Evolutionary conservation across 2,329 filamentous ascomycete species (phyloP), one percentile per base, ranked within the genome.

Genomic region (Alternaria gansuensis): DNA sequence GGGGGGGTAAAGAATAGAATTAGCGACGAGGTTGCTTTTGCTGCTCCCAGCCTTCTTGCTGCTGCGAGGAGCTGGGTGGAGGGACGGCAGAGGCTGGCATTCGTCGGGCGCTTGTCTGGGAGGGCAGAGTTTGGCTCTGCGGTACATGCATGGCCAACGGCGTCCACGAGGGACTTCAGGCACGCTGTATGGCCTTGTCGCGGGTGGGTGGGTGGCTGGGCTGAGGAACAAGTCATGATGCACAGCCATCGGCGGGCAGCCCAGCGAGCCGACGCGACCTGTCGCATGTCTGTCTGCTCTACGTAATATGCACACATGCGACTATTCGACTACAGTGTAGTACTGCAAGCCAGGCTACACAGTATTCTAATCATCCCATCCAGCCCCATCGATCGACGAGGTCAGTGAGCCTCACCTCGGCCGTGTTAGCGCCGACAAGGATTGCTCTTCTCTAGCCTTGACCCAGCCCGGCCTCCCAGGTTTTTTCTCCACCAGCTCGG

Each of bases 381-480:
- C 43, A 29, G 9, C 21, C 10, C 26, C 43, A 34, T 31, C 39
- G 39, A 33, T 43, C 39, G 39, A 14, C 26, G 14, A 26, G 37
- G 28, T 34, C 39, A 45, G 45, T 13, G 24, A 51, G 56, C 56
- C 51, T 50, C 51, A 49, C 36, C 50, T 44, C 40, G 54, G 48
- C 24, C 36, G 50, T 51, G 45, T 34, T 63, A 63, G 60, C 53
- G 60, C 51, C 60, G 45, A 57, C 61, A 53, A 46, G 61, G 61
- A 64, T 64, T 62, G 54, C 37, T 62, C 55, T 53, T 54, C 54
- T 46, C 45, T 21, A 58, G 51, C 50, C 55, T 53, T 54, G 64
- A 52, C 60, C 60, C 50, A 37, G 51, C 29, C 53, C 21, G 37
- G 37, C 37, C 17, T 17, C 17, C 17, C 17, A 17, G 17, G 17